Base-by-base conservation (phyloP, 257 asterid genomes). In the Solanum sparsipilum region DNA sequence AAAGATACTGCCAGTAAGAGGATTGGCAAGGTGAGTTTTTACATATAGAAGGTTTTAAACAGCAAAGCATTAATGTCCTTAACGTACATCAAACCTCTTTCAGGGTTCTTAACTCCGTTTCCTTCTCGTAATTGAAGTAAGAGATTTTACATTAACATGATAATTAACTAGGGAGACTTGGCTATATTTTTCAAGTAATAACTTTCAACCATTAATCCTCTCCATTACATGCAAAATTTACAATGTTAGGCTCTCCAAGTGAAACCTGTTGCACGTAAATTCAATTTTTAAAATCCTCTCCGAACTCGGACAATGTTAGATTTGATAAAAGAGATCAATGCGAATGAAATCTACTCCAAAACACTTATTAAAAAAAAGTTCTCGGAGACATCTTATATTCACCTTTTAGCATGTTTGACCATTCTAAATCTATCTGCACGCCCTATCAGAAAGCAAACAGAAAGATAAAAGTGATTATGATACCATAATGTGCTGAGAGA, bases 401-500 rank as follows among this genome's bases (percentile, higher is more conserved):
- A 25, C 25, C 38, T 15, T 8, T 25, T 4, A 79, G 75, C 73
- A 84, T 36, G 88, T 32, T 60, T 58, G 70, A 32, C 85, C 85
- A 86, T 87, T 32, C 86, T 83, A 48, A 44, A 88, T 31, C 58
- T 82, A 32, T 89, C 70, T 84, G 38, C 25, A 87, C 23, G 65
- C 25, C 29, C 83, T 46, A 90, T 75, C 44, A 38, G 87, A 76
- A 72, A 79, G 27, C 27, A 79, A 44, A 34, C 46, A 60, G 84
- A 78, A 63, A 84, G 79, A 73, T 10, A 20, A 36, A 74, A 58
- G 88, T 75, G n/a, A 48, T 58, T 86, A 27, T 35, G 74, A 73
- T 96, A 97, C 99, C 99, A 94, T 87, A 75, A 96, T 96, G 79
- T 91, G 96, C 87, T 92, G 95, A 88, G 96, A 92, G 89, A 88